phyloP scores from a whole-genome alignment of 495 filamentous ascomycete species.

The Lepraria neglecta region DNA sequence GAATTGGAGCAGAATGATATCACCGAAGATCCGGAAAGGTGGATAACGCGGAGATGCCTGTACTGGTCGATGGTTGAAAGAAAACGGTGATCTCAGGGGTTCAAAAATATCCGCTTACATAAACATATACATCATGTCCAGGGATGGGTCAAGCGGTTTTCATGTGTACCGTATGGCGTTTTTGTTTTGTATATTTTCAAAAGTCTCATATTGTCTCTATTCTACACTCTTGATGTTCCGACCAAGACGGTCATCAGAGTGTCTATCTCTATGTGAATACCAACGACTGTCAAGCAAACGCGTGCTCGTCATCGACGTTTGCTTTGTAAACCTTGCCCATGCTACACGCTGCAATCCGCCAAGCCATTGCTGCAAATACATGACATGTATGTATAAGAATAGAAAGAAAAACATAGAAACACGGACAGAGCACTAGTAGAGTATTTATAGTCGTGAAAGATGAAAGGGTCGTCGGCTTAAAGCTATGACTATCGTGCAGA shows the following conservation, averaged over 20 bases:
- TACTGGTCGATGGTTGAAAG: background rate
- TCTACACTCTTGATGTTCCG: no score
- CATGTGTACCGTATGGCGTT: background rate
- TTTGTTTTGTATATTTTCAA: no score
- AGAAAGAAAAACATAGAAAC: background rate
- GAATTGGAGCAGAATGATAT: background rate
- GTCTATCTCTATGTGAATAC: constrained; percentile 1
- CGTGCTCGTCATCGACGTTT: background rate
- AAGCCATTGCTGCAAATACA: constrained; percentile 11
- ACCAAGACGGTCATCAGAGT: background rate
- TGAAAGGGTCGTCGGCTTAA: background rate
- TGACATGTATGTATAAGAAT: constrained; percentile 7
- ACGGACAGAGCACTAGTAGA: background rate
- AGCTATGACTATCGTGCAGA: constrained; percentile 7
- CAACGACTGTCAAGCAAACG: background rate
- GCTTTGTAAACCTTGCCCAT: background rate
- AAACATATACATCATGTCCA: constrained; percentile 6
- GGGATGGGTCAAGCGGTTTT: background rate
- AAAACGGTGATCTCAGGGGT: background rate
- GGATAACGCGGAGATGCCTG: background rate
- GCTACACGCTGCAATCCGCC: constrained; percentile 11
- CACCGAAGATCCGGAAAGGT: background rate
- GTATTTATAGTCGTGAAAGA: constrained; percentile 13
- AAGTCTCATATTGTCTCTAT: background rate
- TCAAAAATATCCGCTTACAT: background rate